phyloP scores from a whole-genome alignment of 1,284 basidiomycete species.

The Leccinum insolens region DNA sequence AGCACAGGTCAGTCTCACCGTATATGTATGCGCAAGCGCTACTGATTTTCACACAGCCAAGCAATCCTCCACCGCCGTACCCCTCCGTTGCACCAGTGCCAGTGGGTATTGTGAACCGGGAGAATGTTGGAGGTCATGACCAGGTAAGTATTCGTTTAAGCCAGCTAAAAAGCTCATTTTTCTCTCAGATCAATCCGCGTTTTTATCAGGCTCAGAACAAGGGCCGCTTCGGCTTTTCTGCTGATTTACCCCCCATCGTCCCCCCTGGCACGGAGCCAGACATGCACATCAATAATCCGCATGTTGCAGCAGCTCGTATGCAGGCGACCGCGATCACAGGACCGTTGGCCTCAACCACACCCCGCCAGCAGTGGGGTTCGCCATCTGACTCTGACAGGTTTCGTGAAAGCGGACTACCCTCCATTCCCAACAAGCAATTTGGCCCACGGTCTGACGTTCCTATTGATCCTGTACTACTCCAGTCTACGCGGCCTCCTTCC shows the following conservation, averaged over 20 bases:
- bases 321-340: not conserved
- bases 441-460: not conserved
- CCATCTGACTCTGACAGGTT: not conserved
- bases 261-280: not conserved
- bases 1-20: not conserved
- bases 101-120: not conserved
- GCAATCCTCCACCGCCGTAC: not conserved
- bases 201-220: not conserved
- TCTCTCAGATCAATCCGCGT: not conserved
- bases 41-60: not conserved
- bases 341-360: too few relatives aligned
- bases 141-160: not conserved
- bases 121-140: not conserved
- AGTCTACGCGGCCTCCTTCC: too few relatives aligned
- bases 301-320: not conserved
- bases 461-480: not conserved
- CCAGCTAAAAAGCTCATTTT: not conserved
- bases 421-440: not conserved
- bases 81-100: not conserved
- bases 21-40: not conserved
- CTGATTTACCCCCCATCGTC: not conserved
- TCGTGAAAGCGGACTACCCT: not conserved
- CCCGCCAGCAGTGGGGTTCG: not conserved
- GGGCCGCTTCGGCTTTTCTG: not conserved
- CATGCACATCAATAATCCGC: not conserved